A percentile compares a stretch with the other conserved stretches of the same genome.
phyloP scores from a whole-genome alignment of 768 basidiomycete genomes.

The Infundibulicybe gibba region DNA sequence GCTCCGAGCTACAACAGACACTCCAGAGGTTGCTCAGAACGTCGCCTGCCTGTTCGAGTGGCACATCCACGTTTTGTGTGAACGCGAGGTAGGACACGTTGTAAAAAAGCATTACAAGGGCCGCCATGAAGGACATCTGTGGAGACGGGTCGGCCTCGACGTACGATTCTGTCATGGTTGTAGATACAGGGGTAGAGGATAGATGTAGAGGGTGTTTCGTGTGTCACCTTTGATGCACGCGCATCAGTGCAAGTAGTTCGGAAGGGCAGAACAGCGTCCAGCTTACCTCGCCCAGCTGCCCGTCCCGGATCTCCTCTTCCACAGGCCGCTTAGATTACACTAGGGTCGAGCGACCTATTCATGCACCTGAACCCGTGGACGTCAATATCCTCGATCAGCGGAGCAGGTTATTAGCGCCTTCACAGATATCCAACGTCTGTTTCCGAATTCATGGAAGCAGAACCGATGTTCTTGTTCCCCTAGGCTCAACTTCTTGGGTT shows the following conservation, averaged over 20 bases:
- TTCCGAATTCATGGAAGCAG: too few relatives aligned
- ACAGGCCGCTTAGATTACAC: too few relatives aligned
- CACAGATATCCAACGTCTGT: too few relatives aligned
- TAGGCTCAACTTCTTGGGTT: too few relatives aligned
- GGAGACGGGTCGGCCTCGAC: slow-evolving; percentile 19
- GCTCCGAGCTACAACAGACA: slow-evolving; percentile 71
- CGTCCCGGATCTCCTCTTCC: slow-evolving; percentile 53
- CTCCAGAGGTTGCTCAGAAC: slow-evolving; percentile 76
- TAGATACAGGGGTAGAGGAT: slow-evolving; percentile 15
- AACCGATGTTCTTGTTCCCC: too few relatives aligned
- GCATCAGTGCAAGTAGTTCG: neutral
- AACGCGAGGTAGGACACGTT: slow-evolving; percentile 81
- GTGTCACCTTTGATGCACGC: slow-evolving; percentile 47
- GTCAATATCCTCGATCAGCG: too few relatives aligned
- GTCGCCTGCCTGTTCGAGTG: slow-evolving; percentile 76
- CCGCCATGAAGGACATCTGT: slow-evolving; percentile 65
- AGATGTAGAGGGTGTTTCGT: slow-evolving; percentile 66
- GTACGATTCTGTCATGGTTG: slow-evolving; percentile 18
- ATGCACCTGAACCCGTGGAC: too few relatives aligned
- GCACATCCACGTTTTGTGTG: slow-evolving; percentile 73
- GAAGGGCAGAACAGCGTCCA: neutral
- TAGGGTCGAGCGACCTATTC: too few relatives aligned
- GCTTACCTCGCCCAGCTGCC: slow-evolving; percentile 71
- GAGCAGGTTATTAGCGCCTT: too few relatives aligned
- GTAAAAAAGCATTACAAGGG: slow-evolving; percentile 80